Percentiles rank a stretch among this genome's conserved stretches.
Conservation (phyloP, 441 rosid genomes). For the Populus hybrid region DNA sequence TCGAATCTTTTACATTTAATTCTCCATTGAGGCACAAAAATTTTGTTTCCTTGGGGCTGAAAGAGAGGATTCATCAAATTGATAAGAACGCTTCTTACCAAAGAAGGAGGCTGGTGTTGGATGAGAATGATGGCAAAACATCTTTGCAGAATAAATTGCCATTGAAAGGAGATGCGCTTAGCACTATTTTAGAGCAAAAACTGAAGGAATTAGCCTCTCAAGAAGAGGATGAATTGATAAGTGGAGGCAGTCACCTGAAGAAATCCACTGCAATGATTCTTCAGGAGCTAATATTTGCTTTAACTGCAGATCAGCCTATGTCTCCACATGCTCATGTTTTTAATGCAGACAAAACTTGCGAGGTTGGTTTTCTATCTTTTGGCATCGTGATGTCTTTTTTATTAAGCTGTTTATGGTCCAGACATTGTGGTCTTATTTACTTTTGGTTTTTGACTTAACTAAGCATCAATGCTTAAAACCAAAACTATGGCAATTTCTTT, state of each 20-base stretch:
- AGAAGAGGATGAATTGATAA: constrained; percentile 51
- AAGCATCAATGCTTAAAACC: not conserved
- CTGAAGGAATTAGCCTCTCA: constrained; percentile 60
- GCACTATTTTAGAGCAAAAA: constrained; percentile 64
- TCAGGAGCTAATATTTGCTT: constrained; percentile 69
- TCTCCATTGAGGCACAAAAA: constrained; percentile 35
- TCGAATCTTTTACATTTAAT: constrained; percentile 44
- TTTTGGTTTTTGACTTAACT: not conserved
- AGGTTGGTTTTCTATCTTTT: constrained; percentile 36
- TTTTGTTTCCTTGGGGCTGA: constrained; percentile 23
- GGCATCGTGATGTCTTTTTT: not conserved
- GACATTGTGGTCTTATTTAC: not conserved
- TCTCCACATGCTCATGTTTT: constrained; percentile 23
- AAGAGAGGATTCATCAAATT: constrained; percentile 30
- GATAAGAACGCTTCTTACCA: constrained; percentile 13
- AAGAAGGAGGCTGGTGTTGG: constrained; percentile 13
- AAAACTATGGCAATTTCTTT: not conserved
- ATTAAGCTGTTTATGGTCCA: not conserved
- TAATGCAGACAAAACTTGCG: constrained; percentile 29
- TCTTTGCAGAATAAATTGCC: constrained; percentile 32
- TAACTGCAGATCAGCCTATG: constrained; percentile 47
- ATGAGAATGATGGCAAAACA: constrained; percentile 25
- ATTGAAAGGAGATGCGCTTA: constrained; percentile 48
- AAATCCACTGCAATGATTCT: constrained; percentile 69
- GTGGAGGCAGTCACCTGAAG: constrained; percentile 34